These are phyloP conservation scores for Lactarius akahatsu DNA, from an alignment of 768 basidiomycete genomes.

Conservation along the genomic window DNA sequence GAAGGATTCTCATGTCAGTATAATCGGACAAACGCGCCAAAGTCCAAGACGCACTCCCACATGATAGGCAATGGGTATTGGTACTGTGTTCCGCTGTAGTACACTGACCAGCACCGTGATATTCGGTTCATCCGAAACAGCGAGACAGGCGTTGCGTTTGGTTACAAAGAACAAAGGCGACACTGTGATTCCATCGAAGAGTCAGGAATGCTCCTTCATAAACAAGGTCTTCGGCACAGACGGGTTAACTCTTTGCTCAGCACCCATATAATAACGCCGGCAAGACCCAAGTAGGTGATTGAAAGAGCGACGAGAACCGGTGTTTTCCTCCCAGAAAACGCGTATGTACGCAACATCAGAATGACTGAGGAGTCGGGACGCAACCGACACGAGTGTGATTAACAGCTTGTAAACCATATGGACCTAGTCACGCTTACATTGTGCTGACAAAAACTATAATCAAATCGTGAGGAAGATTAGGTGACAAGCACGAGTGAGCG, in stretches of 20 bases:
- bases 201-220: not conserved
- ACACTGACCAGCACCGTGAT: not conserved
- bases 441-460: conserved; percentile 20
- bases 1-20: not conserved
- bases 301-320: conserved; percentile 12
- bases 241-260: conserved; percentile 4
- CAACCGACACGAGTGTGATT: not conserved
- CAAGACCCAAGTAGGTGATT: conserved; percentile 3
- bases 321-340: conserved; percentile 21
- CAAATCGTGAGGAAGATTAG: not conserved
- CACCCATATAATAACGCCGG: conserved; percentile 15
- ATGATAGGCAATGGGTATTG: not conserved
- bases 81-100: too few relatives aligned
- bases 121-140: not conserved
- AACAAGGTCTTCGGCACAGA: not conserved
- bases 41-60: conserved; percentile 19
- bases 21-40: not conserved
- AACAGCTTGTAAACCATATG: not conserved
- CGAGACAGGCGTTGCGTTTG: conserved; percentile 13
- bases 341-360: conserved; percentile 28
- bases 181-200: conserved; percentile 14
- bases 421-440: conserved; percentile 11
- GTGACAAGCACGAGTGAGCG: not conserved
- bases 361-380: conserved; percentile 14
- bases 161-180: not conserved